Evolutionary conservation across 2,329 filamentous ascomycete species (phyloP).

Genomic region (Coleophoma crateriformis): DNA sequence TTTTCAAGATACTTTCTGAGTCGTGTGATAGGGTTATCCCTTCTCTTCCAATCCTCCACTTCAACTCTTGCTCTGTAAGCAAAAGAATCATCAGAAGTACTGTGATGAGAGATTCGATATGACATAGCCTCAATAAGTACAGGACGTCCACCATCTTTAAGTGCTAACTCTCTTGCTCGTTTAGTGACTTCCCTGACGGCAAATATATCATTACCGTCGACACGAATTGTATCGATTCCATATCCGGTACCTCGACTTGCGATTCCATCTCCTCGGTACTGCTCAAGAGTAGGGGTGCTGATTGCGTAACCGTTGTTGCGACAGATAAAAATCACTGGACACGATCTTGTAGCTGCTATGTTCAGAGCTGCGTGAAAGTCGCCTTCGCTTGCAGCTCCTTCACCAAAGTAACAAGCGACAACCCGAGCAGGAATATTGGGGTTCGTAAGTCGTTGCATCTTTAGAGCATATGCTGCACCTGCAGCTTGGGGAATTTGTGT

Average conservation of each 20-base stretch:
- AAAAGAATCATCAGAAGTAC: constrained; percentile 93
- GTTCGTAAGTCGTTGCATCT: constrained; percentile 70
- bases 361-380: constrained; percentile 91
- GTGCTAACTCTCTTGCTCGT: constrained; percentile 66
- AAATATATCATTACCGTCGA: constrained; percentile 93
- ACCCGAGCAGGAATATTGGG: constrained; percentile 63
- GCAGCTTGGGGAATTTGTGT: constrained; percentile 87
- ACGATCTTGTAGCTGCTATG: constrained; percentile 83
- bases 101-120: constrained; percentile 97
- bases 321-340: constrained; percentile 84
- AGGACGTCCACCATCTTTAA: constrained; percentile 37
- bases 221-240: constrained; percentile 87
- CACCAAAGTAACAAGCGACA: constrained; percentile 82
- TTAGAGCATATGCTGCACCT: constrained; percentile 82
- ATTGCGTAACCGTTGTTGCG: constrained; percentile 93
- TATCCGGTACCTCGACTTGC: constrained; percentile 83
- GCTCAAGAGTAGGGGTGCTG: constrained; percentile 81
- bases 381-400: constrained; percentile 84
- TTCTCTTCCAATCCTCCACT: constrained; percentile 88
- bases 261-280: constrained; percentile 88
- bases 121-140: constrained; percentile 94
- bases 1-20: constrained; percentile 88
- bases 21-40: constrained; percentile 83
- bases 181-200: constrained; percentile 78
- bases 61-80: constrained; percentile 91